These are phyloP conservation scores for Phytophthora colocasiae DNA, from an alignment of 352 stramenopile genomes.

Conservation along the genomic window DNA sequence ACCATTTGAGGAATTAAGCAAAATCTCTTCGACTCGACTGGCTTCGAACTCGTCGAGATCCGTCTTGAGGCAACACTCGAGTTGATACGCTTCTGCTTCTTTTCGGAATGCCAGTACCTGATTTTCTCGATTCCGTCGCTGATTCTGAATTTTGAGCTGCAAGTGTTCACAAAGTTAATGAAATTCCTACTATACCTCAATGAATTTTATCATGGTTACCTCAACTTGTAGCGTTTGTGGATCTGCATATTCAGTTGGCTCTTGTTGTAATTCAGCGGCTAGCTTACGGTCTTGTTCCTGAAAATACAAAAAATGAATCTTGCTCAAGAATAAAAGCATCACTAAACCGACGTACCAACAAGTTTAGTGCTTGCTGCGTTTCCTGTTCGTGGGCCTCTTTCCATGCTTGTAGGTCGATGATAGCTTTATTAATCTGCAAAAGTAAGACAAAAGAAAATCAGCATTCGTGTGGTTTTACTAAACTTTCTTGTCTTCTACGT, in stretches of 20 bases:
- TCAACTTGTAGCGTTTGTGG: slow-evolving; percentile 17
- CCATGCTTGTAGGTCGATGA: slow-evolving; percentile 49
- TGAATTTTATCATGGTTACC: neutral
- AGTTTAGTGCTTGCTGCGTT: slow-evolving; percentile 32
- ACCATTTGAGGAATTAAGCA: slow-evolving; percentile 4
- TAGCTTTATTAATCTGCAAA: slow-evolving; percentile 53
- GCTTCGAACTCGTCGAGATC: slow-evolving; percentile 25
- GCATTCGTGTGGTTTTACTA: neutral
- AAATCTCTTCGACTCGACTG: slow-evolving; percentile 25
- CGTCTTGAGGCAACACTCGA: slow-evolving; percentile 20
- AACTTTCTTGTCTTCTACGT: neutral
- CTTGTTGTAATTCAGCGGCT: neutral
- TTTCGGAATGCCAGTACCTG: slow-evolving; percentile 30
- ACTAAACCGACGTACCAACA: slow-evolving; percentile 35
- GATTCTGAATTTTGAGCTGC: slow-evolving; percentile 28
- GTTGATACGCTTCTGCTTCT: slow-evolving; percentile 36
- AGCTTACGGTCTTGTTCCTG: slow-evolving; percentile 11
- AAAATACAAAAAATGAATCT: neutral
- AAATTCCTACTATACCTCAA: neutral
- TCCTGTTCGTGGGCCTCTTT: slow-evolving; percentile 39
- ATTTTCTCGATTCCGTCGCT: slow-evolving; percentile 29
- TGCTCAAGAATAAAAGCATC: no score
- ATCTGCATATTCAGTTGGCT: slow-evolving; percentile 7
- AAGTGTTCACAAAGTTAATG: neutral
- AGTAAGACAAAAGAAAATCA: neutral